Conservation (phyloP, 2,329 filamentous ascomycete species). For the Calonectria pauciramosa region DNA sequence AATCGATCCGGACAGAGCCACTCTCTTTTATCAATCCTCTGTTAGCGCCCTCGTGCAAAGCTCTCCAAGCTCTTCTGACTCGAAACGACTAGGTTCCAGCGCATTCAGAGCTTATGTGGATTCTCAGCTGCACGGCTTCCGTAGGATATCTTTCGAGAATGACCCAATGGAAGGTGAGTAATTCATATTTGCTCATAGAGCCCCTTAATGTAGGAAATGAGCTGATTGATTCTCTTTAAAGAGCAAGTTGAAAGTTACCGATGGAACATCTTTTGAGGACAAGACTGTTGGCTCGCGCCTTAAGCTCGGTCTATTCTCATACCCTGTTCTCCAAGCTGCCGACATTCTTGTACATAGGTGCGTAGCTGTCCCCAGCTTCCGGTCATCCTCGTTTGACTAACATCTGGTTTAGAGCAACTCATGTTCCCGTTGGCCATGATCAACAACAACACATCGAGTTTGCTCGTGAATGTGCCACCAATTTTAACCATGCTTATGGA, state of each 20-base stretch:
- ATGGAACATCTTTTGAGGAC: conserved; percentile 71
- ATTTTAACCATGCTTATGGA: conserved; percentile 85
- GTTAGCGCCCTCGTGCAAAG: conserved; percentile 60
- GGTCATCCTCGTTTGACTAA: not conserved
- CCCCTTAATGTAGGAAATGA: not conserved
- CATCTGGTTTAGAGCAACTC: conserved; percentile 74
- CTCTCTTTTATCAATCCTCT: conserved; percentile 85
- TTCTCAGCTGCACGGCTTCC: conserved; percentile 90
- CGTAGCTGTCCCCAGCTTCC: not conserved
- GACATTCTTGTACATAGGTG: conserved; percentile 90
- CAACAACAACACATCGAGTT: conserved; percentile 96
- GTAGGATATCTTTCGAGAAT: conserved; percentile 97
- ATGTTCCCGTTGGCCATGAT: conserved; percentile 97
- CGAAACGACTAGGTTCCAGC: conserved; percentile 70
- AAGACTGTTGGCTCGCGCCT: conserved; percentile 70
- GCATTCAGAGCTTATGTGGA: conserved; percentile 96
- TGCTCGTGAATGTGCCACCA: conserved; percentile 84
- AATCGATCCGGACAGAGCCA: conserved; percentile 80
- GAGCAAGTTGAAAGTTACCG: conserved; percentile 79
- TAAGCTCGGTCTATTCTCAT: conserved; percentile 93
- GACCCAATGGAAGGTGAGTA: conserved; percentile 95
- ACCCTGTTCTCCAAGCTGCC: conserved; percentile 94
- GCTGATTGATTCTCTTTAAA: conserved; percentile 51
- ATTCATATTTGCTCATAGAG: too few species aligned
- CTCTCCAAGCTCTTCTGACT: not conserved